Percentiles rank a stretch among this genome's conserved stretches.
Conservation (phyloP, 169 alveolate genomes). For the Pseudocohnilembus persalinus region DNA sequence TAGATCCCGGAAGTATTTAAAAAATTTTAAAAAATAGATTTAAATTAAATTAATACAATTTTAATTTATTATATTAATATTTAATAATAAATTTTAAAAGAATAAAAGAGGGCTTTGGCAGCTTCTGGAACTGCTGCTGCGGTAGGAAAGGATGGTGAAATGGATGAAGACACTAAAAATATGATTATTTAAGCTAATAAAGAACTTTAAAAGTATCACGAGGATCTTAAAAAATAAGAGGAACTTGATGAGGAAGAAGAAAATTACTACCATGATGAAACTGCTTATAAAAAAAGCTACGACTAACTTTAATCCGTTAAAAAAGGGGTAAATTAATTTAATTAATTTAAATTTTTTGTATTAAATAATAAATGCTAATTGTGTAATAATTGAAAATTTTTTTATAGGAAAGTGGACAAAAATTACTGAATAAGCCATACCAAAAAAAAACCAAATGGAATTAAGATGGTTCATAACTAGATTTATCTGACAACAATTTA, state of each 20-base stretch:
- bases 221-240: background rate
- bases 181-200: background rate
- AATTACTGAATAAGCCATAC: too few relatives aligned
- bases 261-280: background rate
- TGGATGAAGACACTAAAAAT: background rate
- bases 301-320: background rate
- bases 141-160: background rate
- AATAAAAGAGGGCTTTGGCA: background rate
- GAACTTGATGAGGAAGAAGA: background rate
- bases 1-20: background rate
- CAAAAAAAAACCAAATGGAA: too few relatives aligned
- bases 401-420: too few relatives aligned
- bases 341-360: too few relatives aligned
- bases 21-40: background rate
- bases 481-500: too few relatives aligned
- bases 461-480: too few relatives aligned
- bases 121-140: background rate
- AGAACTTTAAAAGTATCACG: background rate
- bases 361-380: too few relatives aligned
- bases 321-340: background rate
- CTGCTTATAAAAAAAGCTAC: background rate
- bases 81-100: background rate
- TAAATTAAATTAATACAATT: background rate
- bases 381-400: too few relatives aligned
- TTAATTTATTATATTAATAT: too few relatives aligned